Evolutionary conservation across 352 stramenopile species (phyloP), one percentile per base, ranked within the genome.

Genomic region (Pythium phragmitis): DNA sequence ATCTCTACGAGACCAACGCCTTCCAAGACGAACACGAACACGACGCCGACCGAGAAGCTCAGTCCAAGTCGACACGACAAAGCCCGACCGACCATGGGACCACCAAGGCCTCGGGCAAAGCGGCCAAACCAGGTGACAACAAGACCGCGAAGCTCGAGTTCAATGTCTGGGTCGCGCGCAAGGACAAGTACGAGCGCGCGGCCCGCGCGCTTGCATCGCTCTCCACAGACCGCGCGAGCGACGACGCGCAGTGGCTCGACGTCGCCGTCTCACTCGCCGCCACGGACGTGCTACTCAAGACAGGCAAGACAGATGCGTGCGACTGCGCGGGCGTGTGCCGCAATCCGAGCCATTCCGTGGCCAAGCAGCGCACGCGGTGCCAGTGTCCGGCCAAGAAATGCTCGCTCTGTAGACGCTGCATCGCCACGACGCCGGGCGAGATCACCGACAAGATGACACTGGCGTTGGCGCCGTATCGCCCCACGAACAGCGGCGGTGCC

Each of bases 141-240:
- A 65, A 71, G 51, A 50, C 42, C 17, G 42, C 12, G 53, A 75
- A 71, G 47, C 62, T 92, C 49, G 75, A 92, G 26, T 95, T 96
- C 56, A 75, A 92, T 36, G 75, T 89, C 12, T 96, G 86, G 86
- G 85, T 96, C 13, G 77, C 77, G 7, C 81, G 84, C 30, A 94
- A 96, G 59, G 88, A 96, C 72, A 93, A 92, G 61, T 94, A 92
- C 57, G 87, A 95, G 66, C 80, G 83, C 26, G 88, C 87, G 51
- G 76, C 86, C 12, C 60, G 71, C 23, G 72, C 88, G 41, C 69
- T 96, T 13, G 51, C 65, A 19, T 66, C 89, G 43, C 67, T 96
- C 19, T 87, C 91, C 64, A 80, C 74, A 4, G 72, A 87, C 23
- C 83, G 88, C 43, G 82, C 82, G 13, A 64, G 61, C 13, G 60